Conservation (phyloP, 805 yeast species). For the Candida sanyiensis region DNA sequence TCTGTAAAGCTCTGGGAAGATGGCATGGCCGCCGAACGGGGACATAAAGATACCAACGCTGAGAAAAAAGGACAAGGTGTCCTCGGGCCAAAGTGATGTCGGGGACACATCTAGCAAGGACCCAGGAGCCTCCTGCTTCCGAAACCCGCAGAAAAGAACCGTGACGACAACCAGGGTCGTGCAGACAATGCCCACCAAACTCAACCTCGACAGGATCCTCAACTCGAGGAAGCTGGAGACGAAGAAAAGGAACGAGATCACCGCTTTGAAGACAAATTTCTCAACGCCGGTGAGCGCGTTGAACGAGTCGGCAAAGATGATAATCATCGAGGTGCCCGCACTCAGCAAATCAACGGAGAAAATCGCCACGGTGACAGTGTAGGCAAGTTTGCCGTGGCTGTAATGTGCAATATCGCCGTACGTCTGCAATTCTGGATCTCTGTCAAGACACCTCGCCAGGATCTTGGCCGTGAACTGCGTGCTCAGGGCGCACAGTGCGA, state of each 20-base stretch:
- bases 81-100: slow-evolving; percentile 37
- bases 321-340: slow-evolving; percentile 51
- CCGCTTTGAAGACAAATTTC: slow-evolving; percentile 35
- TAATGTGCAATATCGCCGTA: slow-evolving; percentile 55
- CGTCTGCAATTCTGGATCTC: slow-evolving; percentile 37
- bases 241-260: slow-evolving; percentile 36
- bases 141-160: slow-evolving; percentile 43
- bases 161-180: slow-evolving; percentile 45
- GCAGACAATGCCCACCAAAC: slow-evolving; percentile 51
- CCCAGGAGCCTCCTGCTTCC: slow-evolving; percentile 43
- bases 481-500: slow-evolving; percentile 40
- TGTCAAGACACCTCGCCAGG: slow-evolving; percentile 42
- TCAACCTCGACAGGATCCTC: slow-evolving; percentile 46
- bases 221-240: slow-evolving; percentile 50
- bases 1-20: slow-evolving; percentile 68
- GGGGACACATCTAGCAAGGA: slow-evolving; percentile 45
- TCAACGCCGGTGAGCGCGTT: slow-evolving; percentile 40
- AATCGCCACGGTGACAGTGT: slow-evolving; percentile 39
- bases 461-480: slow-evolving; percentile 51
- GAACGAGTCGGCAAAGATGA: slow-evolving; percentile 58
- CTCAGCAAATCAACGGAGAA: slow-evolving; percentile 57
- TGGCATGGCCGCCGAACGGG: slow-evolving; percentile 83
- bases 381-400: slow-evolving; percentile 42
- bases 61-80: slow-evolving; percentile 34
- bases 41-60: slow-evolving; percentile 65